These are phyloP conservation scores for Xenosphaeropsis pyriputrescens DNA, from an alignment of 2,329 filamentous ascomycete species.

Conservation along the genomic window DNA sequence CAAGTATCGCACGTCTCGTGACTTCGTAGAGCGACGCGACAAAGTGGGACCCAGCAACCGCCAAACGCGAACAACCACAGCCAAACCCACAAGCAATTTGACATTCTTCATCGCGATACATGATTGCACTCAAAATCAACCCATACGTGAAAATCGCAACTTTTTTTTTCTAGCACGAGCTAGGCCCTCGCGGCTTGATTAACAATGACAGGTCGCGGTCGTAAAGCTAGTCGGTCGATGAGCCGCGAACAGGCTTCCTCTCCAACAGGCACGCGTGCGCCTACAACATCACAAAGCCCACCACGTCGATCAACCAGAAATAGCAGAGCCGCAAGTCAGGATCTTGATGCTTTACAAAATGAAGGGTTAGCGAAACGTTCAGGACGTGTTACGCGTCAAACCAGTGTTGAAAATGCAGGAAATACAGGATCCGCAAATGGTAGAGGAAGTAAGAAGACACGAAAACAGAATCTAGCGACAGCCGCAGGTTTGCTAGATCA, in stretches of 20 bases:
- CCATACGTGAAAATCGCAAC: too few relatives aligned
- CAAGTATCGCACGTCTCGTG: too few relatives aligned
- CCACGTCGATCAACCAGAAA: constrained; percentile 11
- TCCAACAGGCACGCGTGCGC: constrained; percentile 6
- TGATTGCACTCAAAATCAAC: too few relatives aligned
- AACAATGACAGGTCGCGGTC: background rate
- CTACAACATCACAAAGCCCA: constrained; percentile 7
- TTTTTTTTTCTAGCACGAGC: too few relatives aligned
- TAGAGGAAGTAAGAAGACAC: constrained; percentile 7
- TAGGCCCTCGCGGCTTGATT: too few relatives aligned
- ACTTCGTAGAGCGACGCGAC: too few relatives aligned
- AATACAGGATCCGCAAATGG: constrained; percentile 3
- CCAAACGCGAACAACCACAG: too few relatives aligned
- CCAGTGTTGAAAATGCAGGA: constrained; percentile 8
- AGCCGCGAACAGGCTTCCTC: constrained; percentile 11
- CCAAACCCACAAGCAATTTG: too few relatives aligned
- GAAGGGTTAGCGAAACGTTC: background rate
- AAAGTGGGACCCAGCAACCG: too few relatives aligned
- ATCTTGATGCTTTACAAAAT: constrained; percentile 11
- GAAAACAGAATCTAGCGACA: background rate
- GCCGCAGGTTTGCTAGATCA: too few relatives aligned
- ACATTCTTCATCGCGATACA: too few relatives aligned
- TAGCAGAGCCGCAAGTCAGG: constrained; percentile 23
- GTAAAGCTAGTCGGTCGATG: constrained; percentile 8
- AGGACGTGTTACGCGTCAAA: constrained; percentile 5